Evolutionary conservation across 2,329 filamentous ascomycete genomes (phyloP), one percentile per base, ranked within the genome.

Genomic region (Calcarisporium arbuscula): DNA sequence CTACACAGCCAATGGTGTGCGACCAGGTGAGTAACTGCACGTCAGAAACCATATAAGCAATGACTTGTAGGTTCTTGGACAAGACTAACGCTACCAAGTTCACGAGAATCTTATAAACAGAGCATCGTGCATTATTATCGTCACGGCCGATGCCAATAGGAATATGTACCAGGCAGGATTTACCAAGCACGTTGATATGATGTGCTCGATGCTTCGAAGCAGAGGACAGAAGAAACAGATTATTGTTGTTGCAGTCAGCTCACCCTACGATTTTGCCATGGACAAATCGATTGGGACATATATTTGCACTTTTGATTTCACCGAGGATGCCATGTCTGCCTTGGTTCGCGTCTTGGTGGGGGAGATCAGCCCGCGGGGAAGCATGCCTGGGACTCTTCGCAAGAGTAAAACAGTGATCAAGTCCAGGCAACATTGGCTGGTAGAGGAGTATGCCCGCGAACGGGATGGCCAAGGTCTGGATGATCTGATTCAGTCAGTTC

Each of bases 251-350:
- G 85, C 90, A 1, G 89, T 94, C 46, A 95, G 88, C 60, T 95
- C 89, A 1, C 90, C 90, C 0, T 96, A 95, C 57, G 90, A 96
- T 57, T 96, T 96, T 56, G 88, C 87, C 28, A 88, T 90, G 74
- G 90, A 96, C 51, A 82, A 83, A 44, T 80, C 80, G 1, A 90
- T 96, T 26, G 85, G 85, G 6, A 95, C 89, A 1, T 95, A 95
- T 50, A 74, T 96, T 26, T 95, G 90, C 65, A 95, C 89, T 0
- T 95, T 94, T 57, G 89, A 95, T 61, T 95, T 95, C 51, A 95
- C 90, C 1, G 90, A 95, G 49, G 90, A 85, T 7, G 88, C 90
- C 14, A 77, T 95, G 64, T 80, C 83, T 41, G 85, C 88, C 2
- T 65, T 95, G 5, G 86, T 94, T 14, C 80, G 86, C 39, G 83